These are phyloP conservation scores for Arabidopsis lyrata DNA, from an alignment of 441 rosid genomes.

Conservation along the genomic window DNA sequence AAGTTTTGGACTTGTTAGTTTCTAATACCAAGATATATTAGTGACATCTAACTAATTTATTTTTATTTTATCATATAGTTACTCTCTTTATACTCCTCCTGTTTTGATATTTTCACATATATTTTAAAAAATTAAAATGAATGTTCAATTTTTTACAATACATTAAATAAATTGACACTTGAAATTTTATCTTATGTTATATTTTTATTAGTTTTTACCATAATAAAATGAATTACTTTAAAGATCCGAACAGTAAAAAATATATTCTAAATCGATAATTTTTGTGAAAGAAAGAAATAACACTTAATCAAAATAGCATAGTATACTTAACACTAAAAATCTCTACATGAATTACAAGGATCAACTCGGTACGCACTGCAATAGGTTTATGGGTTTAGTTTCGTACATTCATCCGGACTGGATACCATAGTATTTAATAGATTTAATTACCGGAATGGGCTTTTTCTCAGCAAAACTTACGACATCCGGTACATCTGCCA, in stretches of 20 bases:
- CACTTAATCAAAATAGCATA: not conserved
- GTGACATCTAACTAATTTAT: not conserved
- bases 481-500: too few species aligned
- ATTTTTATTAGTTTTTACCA: not conserved
- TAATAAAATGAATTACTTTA: not conserved
- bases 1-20: not conserved
- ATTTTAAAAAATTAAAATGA: not conserved
- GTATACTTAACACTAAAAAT: not conserved
- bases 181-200: not conserved
- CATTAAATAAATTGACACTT: not conserved
- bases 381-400: not conserved
- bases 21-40: not conserved
- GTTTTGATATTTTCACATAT: not conserved
- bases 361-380: not conserved
- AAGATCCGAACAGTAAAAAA: not conserved
- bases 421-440: too few species aligned
- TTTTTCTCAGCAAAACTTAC: too few species aligned
- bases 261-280: not conserved
- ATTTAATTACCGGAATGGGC: too few species aligned
- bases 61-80: not conserved
- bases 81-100: not conserved
- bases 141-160: not conserved
- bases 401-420: too few species aligned
- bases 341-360: not conserved
- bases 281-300: not conserved